These are phyloP conservation scores for Cystoderma amianthinum DNA, from an alignment of 768 basidiomycete genomes.

Conservation along the genomic window DNA sequence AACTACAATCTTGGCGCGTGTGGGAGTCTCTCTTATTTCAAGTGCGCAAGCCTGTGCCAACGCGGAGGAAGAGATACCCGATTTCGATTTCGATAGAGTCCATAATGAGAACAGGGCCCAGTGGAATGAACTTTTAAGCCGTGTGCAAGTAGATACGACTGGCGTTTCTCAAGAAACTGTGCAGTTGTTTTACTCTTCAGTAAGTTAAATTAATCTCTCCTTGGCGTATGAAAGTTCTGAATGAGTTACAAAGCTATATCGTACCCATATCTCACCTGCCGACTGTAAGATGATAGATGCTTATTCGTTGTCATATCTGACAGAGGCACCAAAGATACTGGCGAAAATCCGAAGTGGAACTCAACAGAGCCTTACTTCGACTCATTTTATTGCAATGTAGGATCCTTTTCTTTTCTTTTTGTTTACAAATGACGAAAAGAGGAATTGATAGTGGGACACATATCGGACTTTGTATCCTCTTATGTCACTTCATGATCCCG, in stretches of 20 bases:
- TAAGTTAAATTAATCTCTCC: constrained; percentile 13
- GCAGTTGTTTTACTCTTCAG: constrained; percentile 55
- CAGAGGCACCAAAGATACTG: too few species aligned
- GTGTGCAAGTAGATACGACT: constrained; percentile 44
- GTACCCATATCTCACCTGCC: constrained; percentile 57
- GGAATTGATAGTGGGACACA: constrained; percentile 50
- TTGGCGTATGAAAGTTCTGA: background rate
- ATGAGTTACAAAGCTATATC: constrained; percentile 38
- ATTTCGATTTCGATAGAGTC: constrained; percentile 48
- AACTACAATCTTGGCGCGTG: constrained; percentile 48
- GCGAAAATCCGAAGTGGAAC: constrained; percentile 59
- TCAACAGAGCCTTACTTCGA: constrained; percentile 63
- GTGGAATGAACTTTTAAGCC: constrained; percentile 54
- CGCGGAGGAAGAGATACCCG: constrained; percentile 53
- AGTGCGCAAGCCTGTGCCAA: constrained; percentile 52
- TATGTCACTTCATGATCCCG: constrained; percentile 59
- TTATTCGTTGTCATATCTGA: too few species aligned
- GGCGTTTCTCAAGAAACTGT: constrained; percentile 42
- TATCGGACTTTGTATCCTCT: constrained; percentile 56
- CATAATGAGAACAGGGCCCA: constrained; percentile 30
- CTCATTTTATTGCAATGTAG: constrained; percentile 63
- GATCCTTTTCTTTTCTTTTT: too few species aligned
- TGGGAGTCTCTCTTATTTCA: constrained; percentile 62
- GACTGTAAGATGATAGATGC: constrained; percentile 62
- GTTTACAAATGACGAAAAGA: too few species aligned